Conservation (phyloP, 768 basidiomycete genomes). For the Glaciozyma antarctica region DNA sequence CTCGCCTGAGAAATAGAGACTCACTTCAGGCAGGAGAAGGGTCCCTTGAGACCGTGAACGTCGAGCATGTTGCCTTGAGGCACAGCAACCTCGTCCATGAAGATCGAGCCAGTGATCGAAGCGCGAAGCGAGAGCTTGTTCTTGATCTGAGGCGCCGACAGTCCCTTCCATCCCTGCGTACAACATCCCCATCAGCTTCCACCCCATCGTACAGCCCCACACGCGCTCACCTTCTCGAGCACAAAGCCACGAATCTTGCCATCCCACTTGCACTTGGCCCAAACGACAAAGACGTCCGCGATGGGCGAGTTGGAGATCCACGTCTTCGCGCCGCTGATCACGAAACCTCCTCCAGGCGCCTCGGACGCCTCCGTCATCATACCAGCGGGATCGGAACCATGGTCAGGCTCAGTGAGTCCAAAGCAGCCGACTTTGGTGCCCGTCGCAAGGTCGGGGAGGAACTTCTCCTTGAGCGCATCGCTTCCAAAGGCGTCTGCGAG, state of each 20-base stretch:
- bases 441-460: conserved; percentile 68
- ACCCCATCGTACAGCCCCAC: not conserved
- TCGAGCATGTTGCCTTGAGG: conserved; percentile 62
- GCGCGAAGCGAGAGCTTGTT: conserved; percentile 86
- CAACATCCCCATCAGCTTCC: not conserved
- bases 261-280: conserved; percentile 95
- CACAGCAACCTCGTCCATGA: conserved; percentile 84
- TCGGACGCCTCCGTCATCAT: conserved; percentile 92
- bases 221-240: conserved; percentile 12
- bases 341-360: conserved; percentile 60
- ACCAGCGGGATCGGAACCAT: conserved; percentile 93
- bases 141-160: conserved; percentile 77
- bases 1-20: conserved; percentile 35
- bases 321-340: conserved; percentile 84
- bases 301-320: conserved; percentile 73
- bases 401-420: conserved; percentile 90
- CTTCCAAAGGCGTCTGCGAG: conserved; percentile 72
- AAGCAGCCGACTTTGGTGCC: conserved; percentile 89
- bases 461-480: conserved; percentile 81
- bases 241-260: conserved; percentile 50
- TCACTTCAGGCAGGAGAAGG: conserved; percentile 87
- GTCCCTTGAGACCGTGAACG: conserved; percentile 64
- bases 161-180: conserved; percentile 66
- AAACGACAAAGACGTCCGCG: conserved; percentile 61
- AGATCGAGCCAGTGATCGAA: conserved; percentile 48